These are phyloP conservation scores for Terana coerulea DNA, from an alignment of 768 basidiomycete genomes.

Conservation along the genomic window DNA sequence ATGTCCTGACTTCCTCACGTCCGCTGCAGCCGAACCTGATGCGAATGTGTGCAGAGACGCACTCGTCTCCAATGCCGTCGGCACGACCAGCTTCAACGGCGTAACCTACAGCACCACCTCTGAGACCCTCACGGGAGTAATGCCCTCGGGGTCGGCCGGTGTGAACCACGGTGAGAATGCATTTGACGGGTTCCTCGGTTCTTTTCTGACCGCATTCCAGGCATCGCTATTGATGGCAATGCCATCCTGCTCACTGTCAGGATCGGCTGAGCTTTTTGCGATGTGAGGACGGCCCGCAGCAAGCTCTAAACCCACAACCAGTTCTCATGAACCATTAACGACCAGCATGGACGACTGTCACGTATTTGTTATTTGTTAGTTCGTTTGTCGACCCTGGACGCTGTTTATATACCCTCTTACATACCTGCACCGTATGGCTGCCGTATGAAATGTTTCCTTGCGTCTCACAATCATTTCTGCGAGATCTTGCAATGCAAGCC, in stretches of 20 bases:
- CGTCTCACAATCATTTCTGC: too few relatives aligned
- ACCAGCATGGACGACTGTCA: too few relatives aligned
- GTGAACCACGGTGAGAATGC: slow-evolving; percentile 45
- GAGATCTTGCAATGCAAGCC: too few relatives aligned
- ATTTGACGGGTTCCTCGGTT: too few relatives aligned
- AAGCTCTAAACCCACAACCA: too few relatives aligned
- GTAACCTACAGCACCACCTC: slow-evolving; percentile 44
- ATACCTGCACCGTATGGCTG: too few relatives aligned
- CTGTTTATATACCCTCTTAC: too few relatives aligned
- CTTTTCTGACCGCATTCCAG: slow-evolving; percentile 30
- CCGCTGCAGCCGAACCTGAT: not conserved
- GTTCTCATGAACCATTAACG: too few relatives aligned
- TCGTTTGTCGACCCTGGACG: too few relatives aligned
- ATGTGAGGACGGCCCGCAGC: too few relatives aligned
- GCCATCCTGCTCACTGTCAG: slow-evolving; percentile 47
- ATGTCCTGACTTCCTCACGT: slow-evolving; percentile 7
- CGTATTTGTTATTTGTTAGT: too few relatives aligned
- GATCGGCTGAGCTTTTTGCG: slow-evolving; percentile 21
- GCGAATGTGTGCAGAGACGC: slow-evolving; percentile 29
- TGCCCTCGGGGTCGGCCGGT: slow-evolving; percentile 43
- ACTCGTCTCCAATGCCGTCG: slow-evolving; percentile 36
- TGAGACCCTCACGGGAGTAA: slow-evolving; percentile 45
- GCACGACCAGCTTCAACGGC: slow-evolving; percentile 36
- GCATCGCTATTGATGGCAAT: slow-evolving; percentile 51
- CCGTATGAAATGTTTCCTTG: too few relatives aligned